Evolutionary conservation across 345 rosid species (phyloP), one percentile per base, ranked within the genome.

Genomic region (Euclidium syriacum): DNA sequence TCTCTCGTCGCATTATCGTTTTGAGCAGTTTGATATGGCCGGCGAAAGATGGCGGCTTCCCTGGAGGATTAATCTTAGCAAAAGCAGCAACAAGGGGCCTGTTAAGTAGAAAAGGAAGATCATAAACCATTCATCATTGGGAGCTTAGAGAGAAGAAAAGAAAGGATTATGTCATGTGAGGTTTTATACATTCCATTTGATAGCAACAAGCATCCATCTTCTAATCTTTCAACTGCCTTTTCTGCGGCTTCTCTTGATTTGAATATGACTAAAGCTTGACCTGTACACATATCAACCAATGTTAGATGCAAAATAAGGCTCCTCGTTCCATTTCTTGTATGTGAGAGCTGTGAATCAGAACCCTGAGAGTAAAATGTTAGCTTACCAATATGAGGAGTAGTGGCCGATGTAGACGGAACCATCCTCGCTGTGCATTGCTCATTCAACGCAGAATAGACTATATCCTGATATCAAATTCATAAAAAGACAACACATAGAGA

Each of bases 71-170:
- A 67, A 79, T 73, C 74, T 74, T 66, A n/a, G 78, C 79, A 48
- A 77, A 18, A 51, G 83, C 66, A 39, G 84, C 96, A 56, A 95
- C 78, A 70, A 95, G 79, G 44, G 92, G 84, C 84, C 99, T 94
- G 73, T 75, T 68, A 71, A 64, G 29, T 25, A 62, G 24, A 38
- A 40, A 63, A 42, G 48, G 27, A 49, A 23, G 19, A 58, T 49
- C 34, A 36, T 22, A 57, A 48, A 30, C 26, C 39, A 58, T 17
- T 25, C 3, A 61, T 42, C 26, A 30, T 0, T 23, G 20, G 20
- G 38, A 54, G 53, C 48, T 50, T 38, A 39, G 52, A 55, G 43
- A 41, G n/a, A n/a, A n/a, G n/a, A 36, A 60, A 43, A 20, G 12
- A 0, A n/a, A n/a, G 17, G 18, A 33, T 35, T 33, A 32, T 44